phyloP scores from a whole-genome alignment of 257 asterid genomes.

The Avicennia marina region DNA sequence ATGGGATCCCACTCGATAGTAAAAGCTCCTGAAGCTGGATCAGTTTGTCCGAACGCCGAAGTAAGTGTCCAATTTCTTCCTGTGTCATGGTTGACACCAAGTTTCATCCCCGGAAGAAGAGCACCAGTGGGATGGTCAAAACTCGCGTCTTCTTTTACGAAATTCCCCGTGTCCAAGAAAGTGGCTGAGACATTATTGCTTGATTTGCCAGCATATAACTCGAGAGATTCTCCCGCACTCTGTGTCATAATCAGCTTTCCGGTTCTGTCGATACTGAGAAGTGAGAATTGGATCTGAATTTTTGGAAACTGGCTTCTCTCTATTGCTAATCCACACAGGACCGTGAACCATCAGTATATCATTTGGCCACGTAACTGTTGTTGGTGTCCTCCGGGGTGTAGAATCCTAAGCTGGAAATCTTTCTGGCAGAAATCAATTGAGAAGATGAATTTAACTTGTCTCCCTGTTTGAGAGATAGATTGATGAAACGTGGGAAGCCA shows the following conservation, averaged over 20 bases:
- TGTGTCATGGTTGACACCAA: constrained; percentile 35
- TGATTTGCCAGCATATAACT: constrained; percentile 13
- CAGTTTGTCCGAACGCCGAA: constrained; percentile 32
- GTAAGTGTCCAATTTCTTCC: constrained; percentile 33
- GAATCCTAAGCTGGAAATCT: constrained; percentile 38
- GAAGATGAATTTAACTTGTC: constrained; percentile 27
- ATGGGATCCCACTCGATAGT: constrained; percentile 33
- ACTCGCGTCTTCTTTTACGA: constrained; percentile 32
- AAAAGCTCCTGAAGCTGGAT: constrained; percentile 45
- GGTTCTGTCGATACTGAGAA: constrained; percentile 13
- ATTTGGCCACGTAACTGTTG: constrained; percentile 34
- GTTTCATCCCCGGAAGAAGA: constrained; percentile 54
- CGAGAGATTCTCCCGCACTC: constrained; percentile 9
- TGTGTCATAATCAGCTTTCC: constrained; percentile 25
- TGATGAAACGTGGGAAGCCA: constrained; percentile 16
- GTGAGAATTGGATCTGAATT: constrained; percentile 19
- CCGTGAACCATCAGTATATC: constrained; percentile 12
- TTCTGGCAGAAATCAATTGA: constrained; percentile 27
- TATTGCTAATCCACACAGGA: constrained; percentile 45
- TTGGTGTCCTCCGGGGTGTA: constrained; percentile 14
- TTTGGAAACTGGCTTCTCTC: constrained; percentile 14
- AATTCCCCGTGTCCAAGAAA: constrained; percentile 37
- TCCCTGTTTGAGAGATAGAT: constrained; percentile 26
- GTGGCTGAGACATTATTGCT: constrained; percentile 28
- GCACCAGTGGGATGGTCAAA: constrained; percentile 53